phyloP scores from a whole-genome alignment of 306 rosid species.

The Glycine latifolia region DNA sequence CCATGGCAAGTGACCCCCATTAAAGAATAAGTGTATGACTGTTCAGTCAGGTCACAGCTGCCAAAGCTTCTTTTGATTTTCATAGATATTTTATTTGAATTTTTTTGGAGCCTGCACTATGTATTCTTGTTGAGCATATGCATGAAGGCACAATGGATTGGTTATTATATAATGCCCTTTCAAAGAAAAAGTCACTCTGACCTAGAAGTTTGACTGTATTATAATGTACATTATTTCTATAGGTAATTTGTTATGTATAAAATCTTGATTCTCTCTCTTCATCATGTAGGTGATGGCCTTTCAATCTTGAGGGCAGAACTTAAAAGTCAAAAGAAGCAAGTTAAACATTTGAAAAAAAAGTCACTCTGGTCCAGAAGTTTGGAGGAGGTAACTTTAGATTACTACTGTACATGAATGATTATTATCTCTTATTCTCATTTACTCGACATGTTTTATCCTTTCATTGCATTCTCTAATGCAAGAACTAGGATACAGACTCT shows the following conservation, averaged over 20 bases:
- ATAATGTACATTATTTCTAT: constrained; percentile 23
- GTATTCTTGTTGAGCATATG: not conserved
- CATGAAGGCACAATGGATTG: not conserved
- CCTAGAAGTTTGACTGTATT: constrained; percentile 50
- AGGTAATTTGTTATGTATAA: constrained; percentile 6
- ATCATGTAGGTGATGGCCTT: constrained; percentile 63
- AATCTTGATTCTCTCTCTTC: constrained; percentile 22
- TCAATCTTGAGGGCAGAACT: constrained; percentile 67
- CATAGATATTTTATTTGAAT: constrained; percentile 17
- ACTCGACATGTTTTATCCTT: constrained; percentile 2
- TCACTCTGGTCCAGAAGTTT: constrained; percentile 88
- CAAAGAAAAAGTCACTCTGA: constrained; percentile 62
- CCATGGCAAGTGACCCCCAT: not conserved
- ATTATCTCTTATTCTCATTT: constrained; percentile 35
- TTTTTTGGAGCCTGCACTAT: not conserved
- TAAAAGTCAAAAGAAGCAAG: constrained; percentile 74
- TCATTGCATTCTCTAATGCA: constrained; percentile 16
- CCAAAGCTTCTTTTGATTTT: constrained; percentile 39
- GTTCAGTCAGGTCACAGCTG: not conserved
- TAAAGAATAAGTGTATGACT: not conserved
- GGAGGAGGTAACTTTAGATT: constrained; percentile 74
- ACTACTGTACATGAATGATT: constrained; percentile 40
- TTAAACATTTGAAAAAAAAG: constrained; percentile 78
- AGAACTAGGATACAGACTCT: constrained; percentile 16
- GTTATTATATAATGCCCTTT: constrained; percentile 12